Percentiles rank a stretch among this genome's conserved stretches.
phyloP scores from a whole-genome alignment of 495 filamentous ascomycete genomes.

The Podospora australis region DNA sequence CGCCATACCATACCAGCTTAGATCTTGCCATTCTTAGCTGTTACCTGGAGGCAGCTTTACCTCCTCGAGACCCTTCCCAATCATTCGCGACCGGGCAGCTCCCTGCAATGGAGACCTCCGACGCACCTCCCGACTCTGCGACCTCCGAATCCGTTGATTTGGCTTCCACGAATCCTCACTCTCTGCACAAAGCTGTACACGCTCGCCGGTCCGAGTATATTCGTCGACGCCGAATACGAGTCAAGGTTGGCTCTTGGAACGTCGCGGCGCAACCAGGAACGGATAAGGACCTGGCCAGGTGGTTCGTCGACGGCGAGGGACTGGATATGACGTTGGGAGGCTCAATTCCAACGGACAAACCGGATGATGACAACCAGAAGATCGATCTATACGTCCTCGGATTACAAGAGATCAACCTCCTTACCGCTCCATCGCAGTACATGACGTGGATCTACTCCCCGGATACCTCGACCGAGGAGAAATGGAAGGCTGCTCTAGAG shows the following conservation, averaged over 20 bases:
- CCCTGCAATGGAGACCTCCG: slow-evolving; percentile 23
- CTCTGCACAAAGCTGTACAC: slow-evolving; percentile 51
- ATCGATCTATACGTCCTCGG: slow-evolving; percentile 86
- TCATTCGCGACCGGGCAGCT: not conserved
- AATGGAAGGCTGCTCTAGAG: slow-evolving; percentile 71
- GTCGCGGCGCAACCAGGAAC: slow-evolving; percentile 76
- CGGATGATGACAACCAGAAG: slow-evolving; percentile 43
- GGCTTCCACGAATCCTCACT: slow-evolving; percentile 31
- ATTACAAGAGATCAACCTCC: slow-evolving; percentile 85
- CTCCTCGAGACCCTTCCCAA: too few species aligned
- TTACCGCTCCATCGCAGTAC: slow-evolving; percentile 57
- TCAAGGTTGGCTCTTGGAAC: slow-evolving; percentile 95
- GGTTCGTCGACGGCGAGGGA: slow-evolving; percentile 76
- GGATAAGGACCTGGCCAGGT: slow-evolving; percentile 76
- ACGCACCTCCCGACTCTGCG: slow-evolving; percentile 20
- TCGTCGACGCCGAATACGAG: slow-evolving; percentile 56
- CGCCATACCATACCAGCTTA: too few species aligned
- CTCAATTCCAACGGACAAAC: slow-evolving; percentile 32
- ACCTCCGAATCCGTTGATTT: slow-evolving; percentile 31
- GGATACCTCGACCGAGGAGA: slow-evolving; percentile 60
- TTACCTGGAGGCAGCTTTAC: too few species aligned
- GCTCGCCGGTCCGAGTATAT: slow-evolving; percentile 74
- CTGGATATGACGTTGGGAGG: slow-evolving; percentile 54
- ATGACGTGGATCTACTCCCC: slow-evolving; percentile 55
- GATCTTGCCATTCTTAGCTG: too few species aligned